Base-by-base conservation (phyloP, 2,329 filamentous ascomycete species). In the Didymella exigua region DNA sequence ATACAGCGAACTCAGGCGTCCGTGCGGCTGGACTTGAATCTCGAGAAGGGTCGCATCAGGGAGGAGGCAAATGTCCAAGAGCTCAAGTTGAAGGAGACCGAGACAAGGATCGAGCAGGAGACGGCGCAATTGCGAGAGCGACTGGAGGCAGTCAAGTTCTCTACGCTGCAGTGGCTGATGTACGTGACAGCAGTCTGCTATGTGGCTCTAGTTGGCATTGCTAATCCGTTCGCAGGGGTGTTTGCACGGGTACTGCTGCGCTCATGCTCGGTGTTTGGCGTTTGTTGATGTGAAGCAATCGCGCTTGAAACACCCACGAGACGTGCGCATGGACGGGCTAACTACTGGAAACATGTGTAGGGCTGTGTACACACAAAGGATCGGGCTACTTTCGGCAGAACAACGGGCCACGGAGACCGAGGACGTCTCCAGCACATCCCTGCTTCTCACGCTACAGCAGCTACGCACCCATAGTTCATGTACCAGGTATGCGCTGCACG, bases 61-160 rank as follows among this genome's bases (percentile, higher is more conserved):
- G 95, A 99, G 78, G 95, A 99, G 81, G 92, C 93, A 16, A 96
- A 96, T 63, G 89, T 90, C 54, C 95, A 98, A 79, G 95, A 99
- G 77, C 86, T 99, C 77, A 96, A 96, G 81, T 91, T 99, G 70
- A 97, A 96, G 81, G 95, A 99, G 83, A 98, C 95, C 11, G 95
- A 99, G 80, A 96, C 93, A 54, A 88, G 96, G 77, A 98, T 99
- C 69, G 95, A 99, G 81, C 93, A 98, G 78, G 95, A 98, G 81
- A 92, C 95, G 49, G 93, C 93, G 34, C 89, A 89, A 27, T 76
- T 99, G 71, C 82, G 91, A 63, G 95, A 98, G 81, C 89, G 96
- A 78, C 82, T 99, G 42, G 95, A 99, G 79, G 90, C 91, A 64
- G 95, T 99, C 75, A 99, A 99, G 82, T 98, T 98, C 78, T 91